Base-by-base conservation (phyloP, 1,284 basidiomycete genomes). In the Fomitopsis schrenkii region DNA sequence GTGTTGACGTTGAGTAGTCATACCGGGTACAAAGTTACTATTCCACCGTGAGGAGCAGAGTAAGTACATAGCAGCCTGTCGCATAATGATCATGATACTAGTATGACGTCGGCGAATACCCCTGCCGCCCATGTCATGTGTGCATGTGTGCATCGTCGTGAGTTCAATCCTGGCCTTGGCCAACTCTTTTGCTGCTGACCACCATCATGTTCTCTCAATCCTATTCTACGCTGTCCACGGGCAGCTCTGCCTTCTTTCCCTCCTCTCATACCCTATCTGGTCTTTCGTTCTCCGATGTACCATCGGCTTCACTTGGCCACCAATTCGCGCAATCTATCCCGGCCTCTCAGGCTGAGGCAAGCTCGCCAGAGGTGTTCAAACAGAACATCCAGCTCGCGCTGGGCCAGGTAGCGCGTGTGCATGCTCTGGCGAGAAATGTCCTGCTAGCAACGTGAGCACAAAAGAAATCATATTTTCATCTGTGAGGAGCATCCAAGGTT, bases 321-420 rank as follows among this genome's bases (percentile, higher is more conserved):
- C 44, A 52, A 22, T 61, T 55, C 30, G 53, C 55, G 26, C 57
- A 44, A 1, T 42, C 46, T 4, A 8, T 28, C 19, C 8, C 19
- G 30, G 57, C 57, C 3, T 61, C 61, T 4, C 84, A 86, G 62
- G 79, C 76, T 2, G 85, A 86, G 62, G 78, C 76, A 8, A 85
- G 83, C 66, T 83, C 84, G 26, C 80, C 82, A 1, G 80, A 80
- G 42, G 64, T 77, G 14, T 85, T 87, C 76, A 83, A 80, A 63
- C 79, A 81, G 52, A 85, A 83, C 68, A 74, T 86, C 7, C 76
- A 78, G 55, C 57, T 80, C 22, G 75, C 78, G 0, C 79, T 80
- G 42, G 74, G 77, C 38, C 77, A 80, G n/a, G 73, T 84, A 3
- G 63, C 72, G 3, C 70, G 77, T 19, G 70, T 85, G 3, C 82